phyloP scores from a whole-genome alignment of 23 red algal genomes.

The Gracilaria domingensis region DNA sequence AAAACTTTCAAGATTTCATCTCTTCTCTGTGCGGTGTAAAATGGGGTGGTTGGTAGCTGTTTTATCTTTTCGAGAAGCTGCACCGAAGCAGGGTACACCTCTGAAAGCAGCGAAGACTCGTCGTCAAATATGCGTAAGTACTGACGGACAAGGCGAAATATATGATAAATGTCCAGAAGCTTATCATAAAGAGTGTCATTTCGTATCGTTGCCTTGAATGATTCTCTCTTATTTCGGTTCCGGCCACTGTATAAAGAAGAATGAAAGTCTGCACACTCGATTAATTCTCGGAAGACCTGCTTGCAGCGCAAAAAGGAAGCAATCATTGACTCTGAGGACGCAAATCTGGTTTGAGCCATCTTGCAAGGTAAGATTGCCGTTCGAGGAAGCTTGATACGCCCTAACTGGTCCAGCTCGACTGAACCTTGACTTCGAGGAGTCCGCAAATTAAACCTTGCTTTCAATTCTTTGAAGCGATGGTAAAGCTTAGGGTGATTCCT shows the following conservation, averaged over 20 bases:
- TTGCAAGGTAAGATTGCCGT: conserved; percentile 7
- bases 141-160: background rate
- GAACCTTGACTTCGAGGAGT: background rate
- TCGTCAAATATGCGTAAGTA: conserved; percentile 30
- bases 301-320: background rate
- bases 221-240: conserved; percentile 12
- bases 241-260: background rate
- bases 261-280: background rate
- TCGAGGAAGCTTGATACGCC: background rate
- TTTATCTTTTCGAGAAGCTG: background rate
- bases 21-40: conserved; percentile 1
- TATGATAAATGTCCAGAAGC: conserved; percentile 26
- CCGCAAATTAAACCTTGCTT: background rate
- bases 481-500: background rate
- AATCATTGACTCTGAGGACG: background rate
- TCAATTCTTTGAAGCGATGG: background rate
- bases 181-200: conserved; percentile 7
- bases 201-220: background rate
- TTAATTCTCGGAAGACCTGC: background rate
- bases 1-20: conserved; percentile 25
- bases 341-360: conserved; percentile 10
- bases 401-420: background rate
- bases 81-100: background rate
- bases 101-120: conserved; percentile 2
- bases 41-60: background rate